These are phyloP conservation scores for Penicillium flavigenum DNA, from an alignment of 495 filamentous ascomycete genomes.

Conservation along the genomic window DNA sequence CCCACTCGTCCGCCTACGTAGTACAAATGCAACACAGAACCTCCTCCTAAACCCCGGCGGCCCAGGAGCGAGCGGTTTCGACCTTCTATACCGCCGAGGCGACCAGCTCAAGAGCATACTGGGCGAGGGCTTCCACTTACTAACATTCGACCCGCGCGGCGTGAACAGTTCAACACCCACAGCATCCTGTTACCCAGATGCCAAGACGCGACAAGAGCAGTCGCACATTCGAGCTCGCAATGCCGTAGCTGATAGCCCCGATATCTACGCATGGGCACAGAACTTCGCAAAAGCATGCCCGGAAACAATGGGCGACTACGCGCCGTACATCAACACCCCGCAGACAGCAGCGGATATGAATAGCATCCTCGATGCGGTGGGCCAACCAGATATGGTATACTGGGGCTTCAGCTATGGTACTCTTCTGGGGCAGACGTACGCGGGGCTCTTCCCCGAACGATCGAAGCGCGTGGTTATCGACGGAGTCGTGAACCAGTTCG, in stretches of 20 bases:
- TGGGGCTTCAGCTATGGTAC: slow-evolving; percentile 24
- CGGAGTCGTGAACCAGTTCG: slow-evolving; percentile 17
- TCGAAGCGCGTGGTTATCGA: slow-evolving; percentile 21
- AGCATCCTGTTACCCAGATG: slow-evolving; percentile 39
- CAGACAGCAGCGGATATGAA: slow-evolving; percentile 53
- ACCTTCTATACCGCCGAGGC: slow-evolving; percentile 35
- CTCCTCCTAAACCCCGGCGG: slow-evolving; percentile 49
- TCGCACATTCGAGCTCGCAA: slow-evolving; percentile 27
- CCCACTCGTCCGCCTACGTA: slow-evolving; percentile 44
- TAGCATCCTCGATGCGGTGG: slow-evolving; percentile 44
- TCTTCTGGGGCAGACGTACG: slow-evolving; percentile 22
- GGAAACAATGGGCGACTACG: slow-evolving; percentile 44
- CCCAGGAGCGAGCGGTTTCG: slow-evolving; percentile 41
- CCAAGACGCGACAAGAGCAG: slow-evolving; percentile 23
- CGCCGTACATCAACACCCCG: slow-evolving; percentile 45
- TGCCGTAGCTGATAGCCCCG: slow-evolving; percentile 35
- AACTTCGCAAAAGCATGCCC: slow-evolving; percentile 39
- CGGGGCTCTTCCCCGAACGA: slow-evolving; percentile 15
- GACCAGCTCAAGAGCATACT: slow-evolving; percentile 34
- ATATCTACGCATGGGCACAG: slow-evolving; percentile 39
- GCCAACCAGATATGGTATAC: slow-evolving; percentile 31
- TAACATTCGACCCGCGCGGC: slow-evolving; percentile 48
- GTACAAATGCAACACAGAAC: slow-evolving; percentile 38
- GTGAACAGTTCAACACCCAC: slow-evolving; percentile 39
- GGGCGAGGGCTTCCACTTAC: slow-evolving; percentile 44